A percentile compares a stretch with the other conserved stretches of the same genome.
Conservation (phyloP, 2,329 filamentous ascomycete genomes). For the Pseudocercospora crystallina region DNA sequence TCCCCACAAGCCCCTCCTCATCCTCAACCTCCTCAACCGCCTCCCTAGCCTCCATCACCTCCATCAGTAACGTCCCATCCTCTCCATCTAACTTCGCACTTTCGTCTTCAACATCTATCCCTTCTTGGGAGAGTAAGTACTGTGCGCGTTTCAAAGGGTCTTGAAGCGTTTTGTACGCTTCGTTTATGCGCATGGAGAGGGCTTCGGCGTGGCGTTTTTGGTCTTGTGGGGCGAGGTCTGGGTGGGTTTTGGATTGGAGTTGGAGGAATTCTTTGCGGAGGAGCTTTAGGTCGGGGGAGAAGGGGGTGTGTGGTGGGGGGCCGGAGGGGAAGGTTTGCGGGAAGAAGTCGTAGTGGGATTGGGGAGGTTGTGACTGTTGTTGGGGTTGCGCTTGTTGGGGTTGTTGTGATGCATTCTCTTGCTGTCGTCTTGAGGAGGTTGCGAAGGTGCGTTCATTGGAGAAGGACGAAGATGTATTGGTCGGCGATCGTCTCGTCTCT, state of each 20-base stretch:
- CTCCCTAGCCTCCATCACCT: conserved; percentile 71
- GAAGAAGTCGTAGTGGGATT: conserved; percentile 85
- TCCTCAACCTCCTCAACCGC: conserved; percentile 57
- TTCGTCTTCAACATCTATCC: conserved; percentile 80
- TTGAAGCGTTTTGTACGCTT: conserved; percentile 82
- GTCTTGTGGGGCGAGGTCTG: conserved; percentile 59
- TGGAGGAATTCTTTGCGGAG: conserved; percentile 83
- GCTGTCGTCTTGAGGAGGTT: not conserved
- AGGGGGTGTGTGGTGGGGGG: conserved; percentile 74
- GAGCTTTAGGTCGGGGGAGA: conserved; percentile 67
- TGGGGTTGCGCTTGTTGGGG: conserved; percentile 3
- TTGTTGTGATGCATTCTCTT: conserved; percentile 11
- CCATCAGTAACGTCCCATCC: conserved; percentile 68
- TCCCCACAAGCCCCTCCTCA: conserved; percentile 62
- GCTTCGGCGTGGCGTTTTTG: conserved; percentile 67
- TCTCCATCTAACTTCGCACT: conserved; percentile 55
- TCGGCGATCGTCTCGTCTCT: not conserved
- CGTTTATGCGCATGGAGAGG: conserved; percentile 80
- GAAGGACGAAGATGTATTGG: not conserved
- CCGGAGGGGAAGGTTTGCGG: conserved; percentile 73
- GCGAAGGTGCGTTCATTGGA: conserved; percentile 11
- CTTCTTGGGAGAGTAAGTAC: conserved; percentile 69
- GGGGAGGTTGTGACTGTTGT: conserved; percentile 21
- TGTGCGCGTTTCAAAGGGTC: conserved; percentile 82
- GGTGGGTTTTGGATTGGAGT: conserved; percentile 75